Evolutionary conservation across 2,329 filamentous ascomycete genomes (phyloP).

Genomic region (Cercospora sp.): DNA sequence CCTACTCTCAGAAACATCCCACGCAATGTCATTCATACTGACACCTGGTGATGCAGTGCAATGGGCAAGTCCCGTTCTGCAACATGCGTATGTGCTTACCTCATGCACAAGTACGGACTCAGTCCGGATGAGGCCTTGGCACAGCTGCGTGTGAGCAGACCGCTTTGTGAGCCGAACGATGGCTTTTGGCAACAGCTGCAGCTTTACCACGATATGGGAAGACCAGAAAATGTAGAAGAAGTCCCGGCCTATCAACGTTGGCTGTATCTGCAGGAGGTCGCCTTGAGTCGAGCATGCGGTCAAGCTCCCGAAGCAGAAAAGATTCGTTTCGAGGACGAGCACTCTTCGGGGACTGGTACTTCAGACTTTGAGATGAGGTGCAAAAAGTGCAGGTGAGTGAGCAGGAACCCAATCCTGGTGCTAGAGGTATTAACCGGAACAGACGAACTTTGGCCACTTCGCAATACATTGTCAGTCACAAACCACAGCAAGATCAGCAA

Average conservation of each 20-base stretch:
- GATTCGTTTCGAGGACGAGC: slow-evolving; percentile 78
- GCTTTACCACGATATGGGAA: slow-evolving; percentile 85
- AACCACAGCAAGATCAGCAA: slow-evolving; percentile 28
- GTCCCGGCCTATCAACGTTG: slow-evolving; percentile 79
- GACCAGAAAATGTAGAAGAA: slow-evolving; percentile 65
- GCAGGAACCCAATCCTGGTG: not conserved
- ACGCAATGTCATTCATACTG: not conserved
- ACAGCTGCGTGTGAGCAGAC: slow-evolving; percentile 67
- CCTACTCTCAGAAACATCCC: not conserved
- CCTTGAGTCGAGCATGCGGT: slow-evolving; percentile 68
- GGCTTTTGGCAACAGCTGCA: slow-evolving; percentile 89
- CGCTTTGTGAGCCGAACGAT: slow-evolving; percentile 82
- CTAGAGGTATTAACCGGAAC: slow-evolving; percentile 14
- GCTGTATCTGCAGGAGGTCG: slow-evolving; percentile 66
- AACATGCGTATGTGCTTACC: slow-evolving; percentile 77
- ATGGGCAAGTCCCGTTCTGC: slow-evolving; percentile 96
- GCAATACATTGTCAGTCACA: slow-evolving; percentile 68
- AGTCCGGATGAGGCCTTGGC: slow-evolving; percentile 65
- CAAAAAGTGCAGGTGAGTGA: slow-evolving; percentile 77
- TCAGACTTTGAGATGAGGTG: slow-evolving; percentile 70
- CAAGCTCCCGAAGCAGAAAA: slow-evolving; percentile 73
- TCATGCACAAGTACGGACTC: slow-evolving; percentile 62
- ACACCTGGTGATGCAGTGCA: slow-evolving; percentile 55
- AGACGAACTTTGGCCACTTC: slow-evolving; percentile 63
- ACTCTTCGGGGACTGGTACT: slow-evolving; percentile 42